Evolutionary conservation across 225 moss, liverwort and hornwort species (phyloP), one percentile per base, ranked within the genome.

Genomic region (Straminergon stramineum): DNA sequence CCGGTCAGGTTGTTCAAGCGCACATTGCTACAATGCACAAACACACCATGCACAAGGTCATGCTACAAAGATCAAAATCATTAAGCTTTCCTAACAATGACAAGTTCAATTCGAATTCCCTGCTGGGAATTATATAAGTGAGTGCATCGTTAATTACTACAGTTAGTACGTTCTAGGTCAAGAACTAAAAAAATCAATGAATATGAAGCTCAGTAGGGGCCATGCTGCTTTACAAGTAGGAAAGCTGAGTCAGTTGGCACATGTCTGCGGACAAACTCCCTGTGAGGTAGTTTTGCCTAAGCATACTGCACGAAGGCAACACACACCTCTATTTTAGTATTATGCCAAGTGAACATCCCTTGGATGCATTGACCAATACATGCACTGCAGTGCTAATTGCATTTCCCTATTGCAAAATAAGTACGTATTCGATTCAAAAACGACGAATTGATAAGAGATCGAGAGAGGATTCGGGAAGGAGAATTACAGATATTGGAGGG

Each of bases 201-300:
- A 48, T 30, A 52, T 43, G 35, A 81, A 82, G 64, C 14, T 62
- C 34, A 41, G 87, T n/a, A 75, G n/a, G 39, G 75, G 45, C 10
- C 15, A 61, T 43, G 79, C 53, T 68, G n/a, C 81, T n/a, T 90
- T 92, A 93, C 93, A 93, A 93, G 90, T 93, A 93, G 73, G 93
- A 74, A 86, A 94, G 94, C 78, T 94, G 92, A 79, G 92, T 94
- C 69, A 94, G 92, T 84, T 92, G 94, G 85, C 94, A 94, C 94
- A 94, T 94, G 77, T 94, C 94, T 39, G 94, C 89, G 62, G 94
- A 91, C 90, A 94, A 90, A 88, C 86, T 91, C 73, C 94, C 94
- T 62, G 94, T 91, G 34, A 94, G 92, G 43, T 91, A 91, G 84
- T 94, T 94, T 81, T 89, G 92, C 87, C 92, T 89, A 12, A 94